Evolutionary conservation across 2,329 filamentous ascomycete genomes (phyloP).

Genomic region (Ophiostoma ulmi): DNA sequence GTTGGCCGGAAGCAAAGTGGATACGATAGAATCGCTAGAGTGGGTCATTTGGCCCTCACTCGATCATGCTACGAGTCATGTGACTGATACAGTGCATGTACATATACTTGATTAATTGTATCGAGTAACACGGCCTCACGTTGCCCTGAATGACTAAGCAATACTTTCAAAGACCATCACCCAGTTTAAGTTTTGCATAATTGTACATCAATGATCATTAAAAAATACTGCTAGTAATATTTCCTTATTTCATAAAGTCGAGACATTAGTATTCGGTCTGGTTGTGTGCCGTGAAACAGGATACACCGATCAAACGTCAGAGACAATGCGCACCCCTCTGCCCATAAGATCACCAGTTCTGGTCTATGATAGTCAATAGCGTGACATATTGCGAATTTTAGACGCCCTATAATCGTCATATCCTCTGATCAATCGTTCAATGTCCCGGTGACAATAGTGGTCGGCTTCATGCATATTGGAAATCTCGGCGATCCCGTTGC

Average conservation of each 20-base stretch:
- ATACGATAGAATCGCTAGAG: neutral
- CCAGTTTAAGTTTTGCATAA: neutral
- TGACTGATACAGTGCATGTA: neutral
- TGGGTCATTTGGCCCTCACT: no score
- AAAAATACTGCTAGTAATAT: neutral
- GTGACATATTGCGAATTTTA: neutral
- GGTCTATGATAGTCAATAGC: neutral
- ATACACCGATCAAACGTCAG: neutral
- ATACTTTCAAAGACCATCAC: no score
- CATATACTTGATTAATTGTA: no score
- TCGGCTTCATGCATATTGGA: neutral
- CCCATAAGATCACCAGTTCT: neutral
- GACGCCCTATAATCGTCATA: constrained; percentile 4
- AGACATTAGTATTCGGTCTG: neutral
- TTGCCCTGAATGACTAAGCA: neutral
- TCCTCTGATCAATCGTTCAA: neutral
- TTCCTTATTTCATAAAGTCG: neutral
- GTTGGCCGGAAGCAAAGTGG: constrained; percentile 13
- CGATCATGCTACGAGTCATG: neutral
- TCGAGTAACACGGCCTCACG: neutral
- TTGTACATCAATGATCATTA: neutral
- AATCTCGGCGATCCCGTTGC: neutral
- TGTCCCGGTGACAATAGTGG: neutral
- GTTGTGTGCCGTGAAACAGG: neutral
- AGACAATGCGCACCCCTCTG: neutral